A percentile compares a stretch with the other conserved stretches of the same genome.
Evolutionary conservation across 2,329 filamentous ascomycete species (phyloP).

Genomic region (Berkeleyomyces basicola): DNA sequence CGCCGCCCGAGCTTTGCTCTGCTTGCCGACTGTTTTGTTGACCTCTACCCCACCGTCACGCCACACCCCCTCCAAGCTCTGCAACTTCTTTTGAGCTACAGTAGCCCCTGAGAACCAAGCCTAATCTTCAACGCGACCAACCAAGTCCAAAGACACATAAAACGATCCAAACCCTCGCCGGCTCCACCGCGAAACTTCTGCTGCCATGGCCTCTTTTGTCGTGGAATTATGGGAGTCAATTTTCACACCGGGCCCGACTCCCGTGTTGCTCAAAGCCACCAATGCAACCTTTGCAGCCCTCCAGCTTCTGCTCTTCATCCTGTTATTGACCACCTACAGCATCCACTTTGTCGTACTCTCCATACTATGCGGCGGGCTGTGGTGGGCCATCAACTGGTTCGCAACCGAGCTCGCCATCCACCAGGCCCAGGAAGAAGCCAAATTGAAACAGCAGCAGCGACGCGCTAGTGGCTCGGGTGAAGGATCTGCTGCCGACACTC

Average conservation of each 20-base stretch:
- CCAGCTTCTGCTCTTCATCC: conserved; percentile 57
- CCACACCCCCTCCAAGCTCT: neutral
- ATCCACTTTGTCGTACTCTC: conserved; percentile 80
- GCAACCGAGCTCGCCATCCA: conserved; percentile 43
- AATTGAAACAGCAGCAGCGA: conserved; percentile 5
- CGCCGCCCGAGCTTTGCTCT: too few relatives aligned
- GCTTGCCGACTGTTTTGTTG: too few relatives aligned
- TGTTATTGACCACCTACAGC: conserved; percentile 69
- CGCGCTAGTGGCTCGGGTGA: neutral
- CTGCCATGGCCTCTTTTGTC: conserved; percentile 44
- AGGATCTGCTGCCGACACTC: conserved; percentile 17
- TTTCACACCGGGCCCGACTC: conserved; percentile 83
- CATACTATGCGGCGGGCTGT: conserved; percentile 61
- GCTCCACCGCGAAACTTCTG: neutral
- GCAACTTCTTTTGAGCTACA: neutral
- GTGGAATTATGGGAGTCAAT: conserved; percentile 77
- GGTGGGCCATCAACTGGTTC: conserved; percentile 97
- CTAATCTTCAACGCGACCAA: too few relatives aligned
- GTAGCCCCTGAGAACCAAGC: too few relatives aligned
- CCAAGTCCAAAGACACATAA: neutral
- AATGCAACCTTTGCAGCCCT: conserved; percentile 79
- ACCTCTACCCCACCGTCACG: neutral
- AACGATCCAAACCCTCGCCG: neutral
- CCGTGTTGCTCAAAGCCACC: conserved; percentile 73
- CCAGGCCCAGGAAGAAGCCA: conserved; percentile 24